Evolutionary conservation across 306 rosid genomes (phyloP).

Genomic region (Gastrolobium bilobum): DNA sequence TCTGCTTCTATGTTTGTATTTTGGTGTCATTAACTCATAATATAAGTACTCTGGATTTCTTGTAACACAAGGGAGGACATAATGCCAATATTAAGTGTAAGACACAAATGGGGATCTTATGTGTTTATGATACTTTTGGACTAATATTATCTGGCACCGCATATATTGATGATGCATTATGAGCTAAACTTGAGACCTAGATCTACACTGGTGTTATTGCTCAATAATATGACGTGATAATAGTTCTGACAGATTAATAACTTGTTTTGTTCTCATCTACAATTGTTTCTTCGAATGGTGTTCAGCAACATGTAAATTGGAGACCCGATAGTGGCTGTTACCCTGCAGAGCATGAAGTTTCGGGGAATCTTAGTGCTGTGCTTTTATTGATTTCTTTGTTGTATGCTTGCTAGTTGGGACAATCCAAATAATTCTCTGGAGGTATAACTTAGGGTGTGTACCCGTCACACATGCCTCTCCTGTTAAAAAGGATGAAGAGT

Average conservation of each 20-base stretch:
- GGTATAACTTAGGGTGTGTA: not conserved
- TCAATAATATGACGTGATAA: not conserved
- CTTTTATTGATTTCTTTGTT: not conserved
- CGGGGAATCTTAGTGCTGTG: not conserved
- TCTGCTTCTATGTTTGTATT: conserved; percentile 36
- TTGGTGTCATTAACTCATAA: conserved; percentile 33
- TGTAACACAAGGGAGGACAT: conserved; percentile 26
- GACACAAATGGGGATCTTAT: conserved; percentile 37
- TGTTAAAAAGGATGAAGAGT: not conserved
- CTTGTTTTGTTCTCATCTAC: not conserved
- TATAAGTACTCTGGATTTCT: conserved; percentile 19
- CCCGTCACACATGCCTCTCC: not conserved
- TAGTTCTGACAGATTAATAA: not conserved
- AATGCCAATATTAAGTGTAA: conserved; percentile 20
- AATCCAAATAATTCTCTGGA: not conserved
- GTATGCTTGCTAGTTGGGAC: not conserved
- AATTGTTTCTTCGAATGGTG: not conserved
- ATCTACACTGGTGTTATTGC: conserved; percentile 31
- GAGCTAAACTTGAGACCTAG: conserved; percentile 25
- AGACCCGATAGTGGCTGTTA: not conserved
- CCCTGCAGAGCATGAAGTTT: not conserved
- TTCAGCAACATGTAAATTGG: not conserved
- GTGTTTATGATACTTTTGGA: conserved; percentile 32
- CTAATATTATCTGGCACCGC: conserved; percentile 4
- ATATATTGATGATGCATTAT: conserved; percentile 34